Base-by-base conservation (phyloP, 2,329 filamentous ascomycete genomes). In the Diaporthe destruens region DNA sequence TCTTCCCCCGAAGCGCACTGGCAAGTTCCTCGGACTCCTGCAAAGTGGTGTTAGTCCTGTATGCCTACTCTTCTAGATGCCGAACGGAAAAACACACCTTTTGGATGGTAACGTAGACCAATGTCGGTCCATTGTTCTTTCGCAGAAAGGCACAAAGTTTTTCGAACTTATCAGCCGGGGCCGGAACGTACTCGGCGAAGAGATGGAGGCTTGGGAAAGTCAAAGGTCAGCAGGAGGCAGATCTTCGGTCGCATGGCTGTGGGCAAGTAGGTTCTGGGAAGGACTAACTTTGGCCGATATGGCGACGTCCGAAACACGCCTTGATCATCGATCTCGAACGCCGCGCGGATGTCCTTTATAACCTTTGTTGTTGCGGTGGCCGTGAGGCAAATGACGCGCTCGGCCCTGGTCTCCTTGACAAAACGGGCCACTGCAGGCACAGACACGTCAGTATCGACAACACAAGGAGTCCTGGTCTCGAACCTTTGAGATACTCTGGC, bases 71-170 rank as follows among this genome's bases (percentile, higher is more conserved):
- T 42, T 11, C 23, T 42, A 3, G 2, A 12, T 14, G 1, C 4
- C 12, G 23, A 2, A 5, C 4, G 8, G 3, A 1, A 9, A 6
- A 29, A 39, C 72, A 1, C 69, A 81, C 82, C 75, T 84, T 86
- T 72, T 91, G 89, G 0, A 87, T 77, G 0, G 89, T 90, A 1
- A 91, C 88, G 70, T 92, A 92, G 16, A 92, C 83, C 29, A 92
- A 87, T 0, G 88, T 88, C 2, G 89, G 82, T 0, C 90, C 90
- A 1, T 83, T 81, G 71, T 91, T 83, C 0, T 82, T 75, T 42
- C 80, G 80, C 11, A 92, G 80, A 73, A 90, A 91, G 0, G 79
- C 73, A 44, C 84, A 82, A 14, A 89, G 77, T 55, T 81, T 80
- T 2, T 84, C 80, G 54, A 84, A 83, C 65, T 87, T 86, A 2